These are phyloP conservation scores for Nitzschia sp. DNA, from an alignment of 108 stramenopile genomes.

Conservation along the genomic window DNA sequence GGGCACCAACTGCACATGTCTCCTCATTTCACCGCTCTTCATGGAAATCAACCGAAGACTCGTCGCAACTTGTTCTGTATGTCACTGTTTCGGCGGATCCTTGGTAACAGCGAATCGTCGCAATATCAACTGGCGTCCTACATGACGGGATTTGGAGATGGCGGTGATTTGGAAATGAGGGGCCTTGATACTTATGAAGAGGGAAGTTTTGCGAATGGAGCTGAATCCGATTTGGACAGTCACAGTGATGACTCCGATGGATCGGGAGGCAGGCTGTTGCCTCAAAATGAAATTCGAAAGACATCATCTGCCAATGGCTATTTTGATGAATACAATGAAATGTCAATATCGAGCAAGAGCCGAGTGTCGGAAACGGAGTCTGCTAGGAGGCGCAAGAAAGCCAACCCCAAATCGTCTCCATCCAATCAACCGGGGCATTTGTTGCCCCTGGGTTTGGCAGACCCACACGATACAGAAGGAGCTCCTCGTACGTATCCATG, in stretches of 20 bases:
- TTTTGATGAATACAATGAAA: conserved; percentile 29
- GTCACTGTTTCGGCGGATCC: background rate
- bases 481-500: background rate
- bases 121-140: background rate
- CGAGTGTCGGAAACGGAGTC: conserved; percentile 16
- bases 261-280: conserved; percentile 10
- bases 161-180: conserved; percentile 35
- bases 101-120: background rate
- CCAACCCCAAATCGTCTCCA: conserved; percentile 6
- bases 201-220: background rate
- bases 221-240: conserved; percentile 20
- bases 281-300: conserved; percentile 11
- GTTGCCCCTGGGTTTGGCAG: conserved; percentile 35
- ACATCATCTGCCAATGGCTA: conserved; percentile 16
- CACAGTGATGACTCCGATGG: conserved; percentile 13
- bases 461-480: conserved; percentile 13
- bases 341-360: background rate
- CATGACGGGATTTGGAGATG: background rate
- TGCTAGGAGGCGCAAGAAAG: background rate
- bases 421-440: conserved; percentile 8
- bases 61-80: conserved; percentile 33
- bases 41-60: conserved; percentile 16
- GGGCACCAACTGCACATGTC: conserved; percentile 12
- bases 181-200: background rate
- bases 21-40: conserved; percentile 18